Conservation (phyloP, 73 alveolate species). For the Halteria grandinella region DNA sequence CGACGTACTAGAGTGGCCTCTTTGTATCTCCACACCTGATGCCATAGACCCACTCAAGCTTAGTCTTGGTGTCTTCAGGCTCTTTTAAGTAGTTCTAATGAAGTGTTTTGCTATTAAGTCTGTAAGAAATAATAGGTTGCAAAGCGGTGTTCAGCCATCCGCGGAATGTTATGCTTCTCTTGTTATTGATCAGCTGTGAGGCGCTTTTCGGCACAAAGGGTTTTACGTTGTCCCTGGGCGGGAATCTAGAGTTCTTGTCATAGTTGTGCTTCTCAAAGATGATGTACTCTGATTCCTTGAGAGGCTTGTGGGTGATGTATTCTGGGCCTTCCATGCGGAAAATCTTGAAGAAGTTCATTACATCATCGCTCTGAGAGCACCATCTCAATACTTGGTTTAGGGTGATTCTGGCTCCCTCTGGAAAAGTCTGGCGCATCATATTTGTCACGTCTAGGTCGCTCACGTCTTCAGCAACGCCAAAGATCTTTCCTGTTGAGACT, state of each 20-base stretch:
- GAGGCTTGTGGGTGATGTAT: constrained; percentile 60
- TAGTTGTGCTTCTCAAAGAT: constrained; percentile 57
- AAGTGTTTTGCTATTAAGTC: constrained; percentile 42
- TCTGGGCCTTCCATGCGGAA: constrained; percentile 78
- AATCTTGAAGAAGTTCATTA: constrained; percentile 71
- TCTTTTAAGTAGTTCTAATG: constrained; percentile 32
- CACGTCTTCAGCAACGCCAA: constrained; percentile 71
- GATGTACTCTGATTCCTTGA: constrained; percentile 65
- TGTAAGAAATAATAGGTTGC: constrained; percentile 55
- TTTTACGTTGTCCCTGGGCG: constrained; percentile 43
- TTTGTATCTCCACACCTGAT: constrained; percentile 89
- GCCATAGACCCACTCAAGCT: constrained; percentile 97
- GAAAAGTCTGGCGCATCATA: constrained; percentile 71
- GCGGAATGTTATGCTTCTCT: constrained; percentile 51
- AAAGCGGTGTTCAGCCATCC: constrained; percentile 69
- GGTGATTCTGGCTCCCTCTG: constrained; percentile 72
- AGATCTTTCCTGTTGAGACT: constrained; percentile 90
- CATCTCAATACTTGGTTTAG: constrained; percentile 67
- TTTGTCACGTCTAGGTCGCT: constrained; percentile 78
- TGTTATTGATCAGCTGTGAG: constrained; percentile 36
- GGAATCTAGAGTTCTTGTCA: constrained; percentile 46
- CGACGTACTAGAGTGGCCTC: constrained; percentile 81
- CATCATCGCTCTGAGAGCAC: constrained; percentile 74
- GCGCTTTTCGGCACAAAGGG: constrained; percentile 35
- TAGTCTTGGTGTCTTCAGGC: constrained; percentile 63